These are phyloP conservation scores for Fusarium brevicatenulatum DNA, from an alignment of 2,329 filamentous ascomycete genomes.

Conservation along the genomic window DNA sequence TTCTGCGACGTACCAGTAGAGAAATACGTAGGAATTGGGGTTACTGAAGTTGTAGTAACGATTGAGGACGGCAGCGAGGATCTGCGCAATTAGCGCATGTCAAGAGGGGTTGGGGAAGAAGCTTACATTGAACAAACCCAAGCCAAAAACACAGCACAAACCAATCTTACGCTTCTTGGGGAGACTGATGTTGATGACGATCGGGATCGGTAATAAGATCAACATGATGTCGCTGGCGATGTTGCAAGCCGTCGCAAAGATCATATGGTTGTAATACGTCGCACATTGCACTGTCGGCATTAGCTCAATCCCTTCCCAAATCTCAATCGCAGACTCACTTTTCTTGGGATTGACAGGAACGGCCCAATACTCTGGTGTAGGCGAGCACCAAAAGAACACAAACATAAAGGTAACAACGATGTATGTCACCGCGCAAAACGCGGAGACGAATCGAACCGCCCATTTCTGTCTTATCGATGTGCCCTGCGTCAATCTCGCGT, in stretches of 20 bases:
- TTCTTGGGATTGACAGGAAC: constrained; percentile 51
- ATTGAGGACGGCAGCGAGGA: constrained; percentile 68
- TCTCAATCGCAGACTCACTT: background rate
- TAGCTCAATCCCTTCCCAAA: background rate
- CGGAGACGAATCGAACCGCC: constrained; percentile 54
- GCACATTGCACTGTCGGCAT: constrained; percentile 53
- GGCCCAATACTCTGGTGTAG: constrained; percentile 62
- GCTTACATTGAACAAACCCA: constrained; percentile 60
- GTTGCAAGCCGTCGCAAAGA: constrained; percentile 59
- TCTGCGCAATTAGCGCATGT: constrained; percentile 47
- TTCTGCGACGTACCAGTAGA: constrained; percentile 70
- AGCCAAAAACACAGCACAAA: constrained; percentile 64
- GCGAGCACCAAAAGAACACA: constrained; percentile 64
- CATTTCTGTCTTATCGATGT: constrained; percentile 47
- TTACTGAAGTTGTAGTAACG: constrained; percentile 70
- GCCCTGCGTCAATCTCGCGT: constrained; percentile 59
- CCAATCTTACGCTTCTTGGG: constrained; percentile 60
- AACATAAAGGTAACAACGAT: constrained; percentile 61
- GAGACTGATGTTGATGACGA: constrained; percentile 54
- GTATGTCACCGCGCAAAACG: constrained; percentile 57
- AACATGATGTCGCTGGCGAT: constrained; percentile 58
- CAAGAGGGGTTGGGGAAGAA: too few relatives aligned
- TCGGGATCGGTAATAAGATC: constrained; percentile 57
- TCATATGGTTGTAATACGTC: constrained; percentile 59
- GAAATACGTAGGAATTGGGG: constrained; percentile 65